Evolutionary conservation across 345 rosid genomes (phyloP), one percentile per base, ranked within the genome.

Genomic region (Melaleuca quinquenervia): DNA sequence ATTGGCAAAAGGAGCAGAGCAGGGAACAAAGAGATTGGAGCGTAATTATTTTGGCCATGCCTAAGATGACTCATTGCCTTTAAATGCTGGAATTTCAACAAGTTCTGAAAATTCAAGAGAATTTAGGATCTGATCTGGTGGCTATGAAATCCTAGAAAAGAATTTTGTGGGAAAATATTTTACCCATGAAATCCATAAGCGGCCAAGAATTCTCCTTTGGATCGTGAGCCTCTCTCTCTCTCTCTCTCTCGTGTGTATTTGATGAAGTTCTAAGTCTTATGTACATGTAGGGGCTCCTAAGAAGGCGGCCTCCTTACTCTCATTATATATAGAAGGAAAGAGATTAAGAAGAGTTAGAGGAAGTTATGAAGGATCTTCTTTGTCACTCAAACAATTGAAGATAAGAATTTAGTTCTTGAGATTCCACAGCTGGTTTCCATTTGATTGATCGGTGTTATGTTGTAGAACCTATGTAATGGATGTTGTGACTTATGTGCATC

Each of bases 111-210:
- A 70, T 21, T 70, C 48, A 70, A 36, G 48, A 41, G 45, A 52
- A 36, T 27, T 3, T 5, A 29, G 87, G 54, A 54, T 70, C 80
- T 41, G 27, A 51, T 88, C 87, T 85, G 24, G 75, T 36, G 85
- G 88, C 91, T 88, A 89, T 52, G 86, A 83, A 85, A 76, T 58
- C 64, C 70, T 86, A 56, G 50, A 60, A 82, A 29, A 14, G 5
- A 36, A 55, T 20, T 32, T 83, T 41, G 49, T 27, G 51, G 32
- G 52, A 82, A 86, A 84, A 60, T 52, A 83, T 82, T 70, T 41
- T 85, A 48, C 84, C 90, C 91, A 87, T 74, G 84, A 82, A 45
- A 32, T 13, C 48, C 74, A 52, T 18, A 87, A 88, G 48, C 50
- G 90, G 89, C 88, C 78, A 87, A 52, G 82, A 82, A 82, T 44